These are phyloP conservation scores for Blastobotrys aristatus DNA, from an alignment of 1,139 yeast species.

Conservation along the genomic window DNA sequence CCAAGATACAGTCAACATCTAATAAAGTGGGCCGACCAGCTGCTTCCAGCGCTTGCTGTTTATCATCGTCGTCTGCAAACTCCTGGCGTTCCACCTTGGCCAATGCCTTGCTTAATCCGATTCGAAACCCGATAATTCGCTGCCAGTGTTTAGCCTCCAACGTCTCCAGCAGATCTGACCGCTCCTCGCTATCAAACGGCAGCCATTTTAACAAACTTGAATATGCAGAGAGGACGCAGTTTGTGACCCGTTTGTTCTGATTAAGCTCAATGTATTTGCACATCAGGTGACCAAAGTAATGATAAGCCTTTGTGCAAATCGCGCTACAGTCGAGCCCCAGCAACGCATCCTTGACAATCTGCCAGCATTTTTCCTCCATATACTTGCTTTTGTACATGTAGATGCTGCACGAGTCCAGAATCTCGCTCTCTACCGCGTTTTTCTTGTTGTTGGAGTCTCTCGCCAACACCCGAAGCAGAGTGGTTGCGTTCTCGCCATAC, in stretches of 20 bases:
- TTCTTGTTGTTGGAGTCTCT: conserved; percentile 4
- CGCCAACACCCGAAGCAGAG: background rate
- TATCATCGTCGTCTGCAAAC: background rate
- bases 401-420: background rate
- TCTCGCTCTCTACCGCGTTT: background rate
- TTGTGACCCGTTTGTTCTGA: background rate
- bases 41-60: background rate
- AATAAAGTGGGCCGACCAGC: background rate
- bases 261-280: background rate
- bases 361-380: background rate
- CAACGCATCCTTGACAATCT: background rate
- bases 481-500: background rate
- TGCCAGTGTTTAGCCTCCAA: background rate
- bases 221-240: background rate
- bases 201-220: background rate
- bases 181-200: background rate
- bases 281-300: background rate
- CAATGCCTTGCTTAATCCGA: background rate
- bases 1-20: background rate
- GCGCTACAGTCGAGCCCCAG: background rate
- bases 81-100: background rate
- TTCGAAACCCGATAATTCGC: background rate
- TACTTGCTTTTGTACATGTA: background rate
- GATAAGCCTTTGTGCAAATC: too few relatives aligned
- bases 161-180: background rate